These are phyloP conservation scores for Fusarium beomiforme DNA, from an alignment of 2,329 filamentous ascomycete genomes.

Conservation along the genomic window DNA sequence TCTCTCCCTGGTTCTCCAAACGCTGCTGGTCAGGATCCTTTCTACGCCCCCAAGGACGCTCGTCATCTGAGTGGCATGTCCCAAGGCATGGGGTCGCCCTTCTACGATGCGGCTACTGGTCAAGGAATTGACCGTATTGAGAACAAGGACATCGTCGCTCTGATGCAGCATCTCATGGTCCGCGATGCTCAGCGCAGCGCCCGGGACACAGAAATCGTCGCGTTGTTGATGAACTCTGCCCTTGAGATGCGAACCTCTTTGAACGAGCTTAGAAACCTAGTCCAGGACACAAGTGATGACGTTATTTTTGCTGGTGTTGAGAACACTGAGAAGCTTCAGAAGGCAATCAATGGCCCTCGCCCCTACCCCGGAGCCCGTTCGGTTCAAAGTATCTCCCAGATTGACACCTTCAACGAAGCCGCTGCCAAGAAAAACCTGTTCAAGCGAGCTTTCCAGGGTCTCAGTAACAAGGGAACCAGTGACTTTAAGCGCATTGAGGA, in stretches of 20 bases:
- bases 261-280: conserved; percentile 92
- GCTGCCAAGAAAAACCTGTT: conserved; percentile 92
- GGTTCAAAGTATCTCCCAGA: conserved; percentile 64
- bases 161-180: conserved; percentile 99
- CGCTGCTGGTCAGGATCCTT: conserved; percentile 69
- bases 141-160: conserved; percentile 93
- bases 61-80: conserved; percentile 89
- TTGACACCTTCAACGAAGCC: conserved; percentile 64
- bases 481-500: conserved; percentile 90
- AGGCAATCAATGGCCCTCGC: conserved; percentile 84
- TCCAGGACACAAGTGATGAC: conserved; percentile 84
- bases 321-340: conserved; percentile 87
- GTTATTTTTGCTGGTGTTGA: conserved; percentile 88
- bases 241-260: conserved; percentile 98
- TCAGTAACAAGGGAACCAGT: conserved; percentile 87
- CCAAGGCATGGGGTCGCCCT: conserved; percentile 86
- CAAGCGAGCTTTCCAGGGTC: conserved; percentile 88
- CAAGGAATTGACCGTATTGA: conserved; percentile 91
- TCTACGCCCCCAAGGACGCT: conserved; percentile 64
- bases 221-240: conserved; percentile 91
- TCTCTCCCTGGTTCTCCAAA: conserved; percentile 63
- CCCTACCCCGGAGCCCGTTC: conserved; percentile 79
- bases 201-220: conserved; percentile 93
- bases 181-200: conserved; percentile 96
- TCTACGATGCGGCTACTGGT: conserved; percentile 91